Percentiles rank a stretch among this genome's conserved stretches.
phyloP scores from a whole-genome alignment of 2,329 filamentous ascomycete genomes.

The Geoglossum cookeanum region DNA sequence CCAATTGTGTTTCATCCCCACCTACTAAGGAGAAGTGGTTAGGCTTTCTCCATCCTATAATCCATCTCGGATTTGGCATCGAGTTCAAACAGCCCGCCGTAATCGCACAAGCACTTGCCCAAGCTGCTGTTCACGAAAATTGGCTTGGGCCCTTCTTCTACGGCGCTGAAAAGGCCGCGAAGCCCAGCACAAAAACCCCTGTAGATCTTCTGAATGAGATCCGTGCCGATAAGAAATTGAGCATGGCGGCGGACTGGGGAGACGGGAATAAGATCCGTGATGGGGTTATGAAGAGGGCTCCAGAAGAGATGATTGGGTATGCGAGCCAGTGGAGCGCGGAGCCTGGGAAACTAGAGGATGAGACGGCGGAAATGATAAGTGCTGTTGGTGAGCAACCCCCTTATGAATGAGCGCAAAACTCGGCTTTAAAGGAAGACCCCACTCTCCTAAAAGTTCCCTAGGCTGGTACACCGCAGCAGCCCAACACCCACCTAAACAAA shows the following conservation, averaged over 20 bases:
- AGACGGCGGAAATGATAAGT: slow-evolving; percentile 52
- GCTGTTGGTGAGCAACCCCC: slow-evolving; percentile 22
- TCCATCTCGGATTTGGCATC: slow-evolving; percentile 69
- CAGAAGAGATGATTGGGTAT: slow-evolving; percentile 41
- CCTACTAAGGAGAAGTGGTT: slow-evolving; percentile 2
- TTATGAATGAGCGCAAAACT: not conserved
- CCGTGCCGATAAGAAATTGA: slow-evolving; percentile 35
- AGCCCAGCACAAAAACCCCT: slow-evolving; percentile 23
- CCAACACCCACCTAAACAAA: slow-evolving; percentile 40
- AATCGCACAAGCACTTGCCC: slow-evolving; percentile 60
- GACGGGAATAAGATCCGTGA: slow-evolving; percentile 48
- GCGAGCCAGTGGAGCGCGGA: slow-evolving; percentile 38
- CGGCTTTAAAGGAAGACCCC: slow-evolving; percentile 11
- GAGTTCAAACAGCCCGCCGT: slow-evolving; percentile 70
- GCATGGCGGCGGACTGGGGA: slow-evolving; percentile 28
- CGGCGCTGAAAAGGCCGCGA: slow-evolving; percentile 29
- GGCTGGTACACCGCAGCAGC: slow-evolving; percentile 42
- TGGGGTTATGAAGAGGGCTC: slow-evolving; percentile 44
- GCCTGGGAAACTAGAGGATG: slow-evolving; percentile 35
- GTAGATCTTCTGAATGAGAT: slow-evolving; percentile 43
- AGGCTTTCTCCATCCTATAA: slow-evolving; percentile 60
- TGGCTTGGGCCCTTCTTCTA: slow-evolving; percentile 36
- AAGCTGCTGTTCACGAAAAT: slow-evolving; percentile 49
- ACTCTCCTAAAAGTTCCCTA: slow-evolving; percentile 5
- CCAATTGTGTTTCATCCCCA: not conserved